Conservation (phyloP, 495 filamentous ascomycete species). For the Lophiostoma macrostomum region DNA sequence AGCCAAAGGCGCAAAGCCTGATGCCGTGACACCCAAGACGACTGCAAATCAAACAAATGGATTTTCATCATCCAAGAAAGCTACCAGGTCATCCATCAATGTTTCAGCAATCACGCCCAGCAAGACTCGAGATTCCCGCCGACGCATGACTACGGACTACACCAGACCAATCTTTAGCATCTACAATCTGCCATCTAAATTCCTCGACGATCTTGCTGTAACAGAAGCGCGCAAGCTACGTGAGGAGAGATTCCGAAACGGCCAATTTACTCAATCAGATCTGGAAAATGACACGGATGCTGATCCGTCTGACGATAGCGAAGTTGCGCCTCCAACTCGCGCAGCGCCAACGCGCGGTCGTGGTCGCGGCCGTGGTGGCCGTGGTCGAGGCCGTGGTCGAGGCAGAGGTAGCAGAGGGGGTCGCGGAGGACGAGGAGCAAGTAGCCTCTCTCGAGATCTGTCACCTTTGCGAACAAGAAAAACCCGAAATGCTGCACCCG, state of each 20-base stretch:
- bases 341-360: too few relatives aligned
- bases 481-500: slow-evolving; percentile 25
- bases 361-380: slow-evolving; percentile 15
- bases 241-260: background rate
- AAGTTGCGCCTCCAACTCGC: too few relatives aligned
- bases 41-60: slow-evolving; percentile 13
- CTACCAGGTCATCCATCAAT: slow-evolving; percentile 13
- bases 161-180: slow-evolving; percentile 17
- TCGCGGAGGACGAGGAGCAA: slow-evolving; percentile 12
- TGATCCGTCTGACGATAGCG: too few relatives aligned
- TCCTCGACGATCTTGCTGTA: slow-evolving; percentile 6
- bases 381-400: slow-evolving; percentile 18
- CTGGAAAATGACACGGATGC: slow-evolving; percentile 6
- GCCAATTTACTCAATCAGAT: background rate
- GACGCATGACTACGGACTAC: slow-evolving; percentile 12
- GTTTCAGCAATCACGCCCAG: background rate
- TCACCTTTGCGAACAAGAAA: slow-evolving; percentile 19
- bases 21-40: slow-evolving; percentile 8
- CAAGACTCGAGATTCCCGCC: slow-evolving; percentile 6
- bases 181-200: slow-evolving; percentile 20
- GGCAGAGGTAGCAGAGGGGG: slow-evolving; percentile 11
- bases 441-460: background rate
- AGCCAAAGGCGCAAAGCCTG: slow-evolving; percentile 21
- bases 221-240: background rate
- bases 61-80: slow-evolving; percentile 22